phyloP scores from a whole-genome alignment of 2,329 filamentous ascomycete genomes.

The Fusarium brevicatenulatum region DNA sequence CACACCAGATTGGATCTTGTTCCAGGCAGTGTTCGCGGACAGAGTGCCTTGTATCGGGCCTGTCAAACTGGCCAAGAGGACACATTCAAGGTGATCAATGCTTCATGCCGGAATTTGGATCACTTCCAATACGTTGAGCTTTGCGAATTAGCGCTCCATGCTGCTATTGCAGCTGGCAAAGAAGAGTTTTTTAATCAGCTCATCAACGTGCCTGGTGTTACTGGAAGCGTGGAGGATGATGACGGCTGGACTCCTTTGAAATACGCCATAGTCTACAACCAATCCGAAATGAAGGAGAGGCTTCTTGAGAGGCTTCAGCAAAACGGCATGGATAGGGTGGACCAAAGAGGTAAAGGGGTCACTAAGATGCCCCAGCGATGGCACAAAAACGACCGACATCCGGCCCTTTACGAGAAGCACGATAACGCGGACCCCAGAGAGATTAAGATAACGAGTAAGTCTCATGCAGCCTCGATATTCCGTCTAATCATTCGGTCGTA shows the following conservation, averaged over 20 bases:
- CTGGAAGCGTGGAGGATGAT: background rate
- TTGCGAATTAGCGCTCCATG: background rate
- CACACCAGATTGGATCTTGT: background rate
- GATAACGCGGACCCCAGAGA: background rate
- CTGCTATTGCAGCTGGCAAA: background rate
- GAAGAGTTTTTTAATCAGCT: background rate
- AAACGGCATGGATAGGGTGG: accelerated
- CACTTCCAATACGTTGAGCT: background rate
- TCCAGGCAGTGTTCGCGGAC: background rate
- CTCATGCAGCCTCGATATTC: accelerated
- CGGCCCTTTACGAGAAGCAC: background rate
- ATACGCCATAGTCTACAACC: background rate
- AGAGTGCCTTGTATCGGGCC: background rate
- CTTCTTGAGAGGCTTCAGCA: background rate
- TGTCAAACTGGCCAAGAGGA: background rate
- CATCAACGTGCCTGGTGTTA: background rate
- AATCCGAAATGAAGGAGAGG: accelerated
- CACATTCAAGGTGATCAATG: background rate
- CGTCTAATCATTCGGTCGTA: accelerated
- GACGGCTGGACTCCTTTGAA: background rate
- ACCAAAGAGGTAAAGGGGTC: background rate
- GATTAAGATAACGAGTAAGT: background rate
- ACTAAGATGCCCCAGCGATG: background rate
- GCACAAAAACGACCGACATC: background rate
- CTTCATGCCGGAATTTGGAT: accelerated